Evolutionary conservation across 352 stramenopile genomes (phyloP).

Genomic region (Pythium coloratum): DNA sequence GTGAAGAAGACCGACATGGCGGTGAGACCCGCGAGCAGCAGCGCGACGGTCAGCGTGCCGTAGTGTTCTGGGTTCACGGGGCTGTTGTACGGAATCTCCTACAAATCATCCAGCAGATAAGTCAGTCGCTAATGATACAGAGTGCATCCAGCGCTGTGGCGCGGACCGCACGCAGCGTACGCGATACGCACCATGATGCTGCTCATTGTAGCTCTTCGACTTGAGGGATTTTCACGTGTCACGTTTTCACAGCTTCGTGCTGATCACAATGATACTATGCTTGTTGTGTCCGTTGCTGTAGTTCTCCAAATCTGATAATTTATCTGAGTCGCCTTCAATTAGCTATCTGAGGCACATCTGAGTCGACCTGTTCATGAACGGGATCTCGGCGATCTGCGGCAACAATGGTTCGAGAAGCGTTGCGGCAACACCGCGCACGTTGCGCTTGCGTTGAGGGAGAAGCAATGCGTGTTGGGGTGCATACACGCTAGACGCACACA

Average conservation of each 20-base stretch:
- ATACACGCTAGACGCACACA: too few species aligned
- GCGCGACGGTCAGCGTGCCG: constrained; percentile 53
- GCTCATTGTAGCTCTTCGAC: constrained; percentile 21
- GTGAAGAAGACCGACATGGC: constrained; percentile 87
- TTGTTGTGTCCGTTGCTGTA: constrained; percentile 25
- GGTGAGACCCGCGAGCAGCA: constrained; percentile 69
- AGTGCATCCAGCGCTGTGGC: not conserved
- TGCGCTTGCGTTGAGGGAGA: too few species aligned
- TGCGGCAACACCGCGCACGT: too few species aligned
- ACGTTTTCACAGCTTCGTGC: constrained; percentile 16
- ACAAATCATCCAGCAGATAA: not conserved
- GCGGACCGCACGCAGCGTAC: not conserved
- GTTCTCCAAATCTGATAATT: constrained; percentile 1
- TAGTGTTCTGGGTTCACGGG: constrained; percentile 73
- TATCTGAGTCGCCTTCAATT: not conserved
- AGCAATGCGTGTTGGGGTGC: too few species aligned
- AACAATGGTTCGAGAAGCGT: too few species aligned
- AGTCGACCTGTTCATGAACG: too few species aligned
- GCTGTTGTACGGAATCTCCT: constrained; percentile 85
- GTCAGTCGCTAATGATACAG: not conserved
- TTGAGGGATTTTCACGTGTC: constrained; percentile 30
- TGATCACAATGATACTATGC: constrained; percentile 12
- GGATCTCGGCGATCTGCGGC: too few species aligned
- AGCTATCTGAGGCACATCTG: too few species aligned
- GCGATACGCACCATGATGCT: constrained; percentile 32